Base-by-base conservation (phyloP, 805 yeast species). In the Metschnikowia bowlesiae region DNA sequence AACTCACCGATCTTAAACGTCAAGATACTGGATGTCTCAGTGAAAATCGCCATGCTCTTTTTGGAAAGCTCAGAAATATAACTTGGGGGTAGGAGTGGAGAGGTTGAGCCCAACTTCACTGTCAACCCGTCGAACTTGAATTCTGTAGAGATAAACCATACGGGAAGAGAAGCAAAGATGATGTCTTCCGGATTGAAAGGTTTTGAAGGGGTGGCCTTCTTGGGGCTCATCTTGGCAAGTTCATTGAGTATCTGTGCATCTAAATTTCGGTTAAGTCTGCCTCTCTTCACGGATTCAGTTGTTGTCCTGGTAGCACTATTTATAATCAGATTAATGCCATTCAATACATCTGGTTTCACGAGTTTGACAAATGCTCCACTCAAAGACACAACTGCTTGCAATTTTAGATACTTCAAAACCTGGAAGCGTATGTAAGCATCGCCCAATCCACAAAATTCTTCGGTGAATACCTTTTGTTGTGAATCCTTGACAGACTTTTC, bases 81-180 rank as follows among this genome's bases (percentile, higher is more conserved):
- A 53, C 45, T 53, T 39, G 46, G 58, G 42, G 53, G 71, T 7
- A 73, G 65, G 35, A 73, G 59, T 1, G 73, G 67, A 7, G 76
- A 72, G 18, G 75, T 57, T 2, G 77, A 70, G 0, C 76, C 77
- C 10, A 73, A 46, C 31, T 53, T 48, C 4, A 74, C 37, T 8
- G 54, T 54, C 26, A 60, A 36, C 5, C 54, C 48, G n/a, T 50
- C 44, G 13, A 65, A 30, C 7, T 46, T 47, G 22, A 67, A 26
- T 18, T 60, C 57, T 14, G 61, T 46, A 10, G 62, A 65, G 2
- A 67, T 51, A 11, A 73, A 47, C 76, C 76, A 73, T 4, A 52
- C 37, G 0, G 78, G 77, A 11, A 70, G 53, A 22, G 58, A 41
- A 8, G 47, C 48, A 52, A 68, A 68, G 4, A 66, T 11, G 8